Base-by-base conservation (phyloP, 1,139 yeast species). In the Magnusiomyces clavatus region DNA sequence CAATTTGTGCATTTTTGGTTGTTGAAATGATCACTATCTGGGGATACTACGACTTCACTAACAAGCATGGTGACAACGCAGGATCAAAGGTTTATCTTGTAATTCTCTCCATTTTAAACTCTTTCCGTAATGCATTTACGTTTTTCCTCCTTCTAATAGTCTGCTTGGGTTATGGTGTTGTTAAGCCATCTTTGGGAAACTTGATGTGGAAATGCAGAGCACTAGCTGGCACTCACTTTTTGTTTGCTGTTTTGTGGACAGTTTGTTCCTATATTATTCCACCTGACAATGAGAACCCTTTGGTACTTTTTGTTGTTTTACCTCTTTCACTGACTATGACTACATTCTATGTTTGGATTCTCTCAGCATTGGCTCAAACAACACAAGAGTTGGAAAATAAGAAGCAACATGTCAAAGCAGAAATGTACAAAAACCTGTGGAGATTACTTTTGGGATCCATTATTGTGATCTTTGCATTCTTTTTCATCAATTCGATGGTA, bases 131-230 rank as follows among this genome's bases (percentile, higher is more conserved):
- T 54, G 83, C 97, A 1, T 88, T 88, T 65, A 86, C 97, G 10
- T 86, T 92, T 70, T 94, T 90, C 71, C 71, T 94, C 61, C 73
- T 94, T 53, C 75, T 92, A 57, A 83, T 90, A 61, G 92, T 94
- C 54, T 78, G 95, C 16, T 74, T 90, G 59, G 98, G 98, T 37
- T 94, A 90, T 68, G 97, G 98, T 56, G 92, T 94, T 51, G 98
- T 94, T 42, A 69, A 64, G 61, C 87, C 96, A 50, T 84, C 89
- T 59, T 76, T 94, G 56, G 88, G 89, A 51, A 80, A 78, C 56
- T 66, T 79, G 46, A 89, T 94, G 96, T 74, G 82, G 63, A 81
- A 78, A 66, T 85, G 96, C 67, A 84, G 88, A 64, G 74, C 87
- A 16, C 76, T 89, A 52, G 88, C 96, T 1, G 83, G 72, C 0